These are phyloP conservation scores for Nigrospora sphaerica DNA, from an alignment of 2,329 filamentous ascomycete species.

Conservation along the genomic window DNA sequence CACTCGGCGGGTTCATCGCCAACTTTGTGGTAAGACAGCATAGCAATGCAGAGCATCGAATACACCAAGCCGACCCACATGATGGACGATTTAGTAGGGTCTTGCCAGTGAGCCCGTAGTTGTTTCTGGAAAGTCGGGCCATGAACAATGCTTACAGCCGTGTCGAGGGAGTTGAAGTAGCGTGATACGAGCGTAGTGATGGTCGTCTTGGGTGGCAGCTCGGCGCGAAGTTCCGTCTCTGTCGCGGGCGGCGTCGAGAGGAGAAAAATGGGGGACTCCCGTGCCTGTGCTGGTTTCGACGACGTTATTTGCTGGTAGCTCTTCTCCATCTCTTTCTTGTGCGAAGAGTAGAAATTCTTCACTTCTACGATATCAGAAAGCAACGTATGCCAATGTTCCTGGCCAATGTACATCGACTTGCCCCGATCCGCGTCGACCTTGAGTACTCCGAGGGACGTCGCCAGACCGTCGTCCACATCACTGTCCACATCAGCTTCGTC, in stretches of 20 bases:
- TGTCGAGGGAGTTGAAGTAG: conserved; percentile 80
- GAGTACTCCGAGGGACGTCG: conserved; percentile 71
- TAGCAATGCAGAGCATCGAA: conserved; percentile 67
- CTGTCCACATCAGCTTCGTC: conserved; percentile 53
- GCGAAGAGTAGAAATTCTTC: conserved; percentile 77
- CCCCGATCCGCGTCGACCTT: conserved; percentile 73
- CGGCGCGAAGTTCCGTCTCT: conserved; percentile 69
- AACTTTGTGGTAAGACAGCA: conserved; percentile 73
- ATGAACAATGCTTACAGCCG: conserved; percentile 68
- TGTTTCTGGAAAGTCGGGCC: conserved; percentile 78
- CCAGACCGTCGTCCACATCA: conserved; percentile 61
- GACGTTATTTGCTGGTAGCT: conserved; percentile 71
- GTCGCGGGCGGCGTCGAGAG: conserved; percentile 67
- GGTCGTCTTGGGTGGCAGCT: conserved; percentile 72
- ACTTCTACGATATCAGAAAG: conserved; percentile 84
- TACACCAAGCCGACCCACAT: conserved; percentile 77
- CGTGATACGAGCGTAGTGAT: conserved; percentile 81
- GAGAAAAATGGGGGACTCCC: conserved; percentile 68
- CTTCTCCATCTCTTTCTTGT: conserved; percentile 83
- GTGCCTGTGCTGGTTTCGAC: conserved; percentile 52
- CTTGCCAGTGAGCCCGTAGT: conserved; percentile 59
- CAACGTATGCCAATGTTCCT: conserved; percentile 77
- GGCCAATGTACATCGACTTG: conserved; percentile 74
- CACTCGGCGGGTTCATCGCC: conserved; percentile 76
- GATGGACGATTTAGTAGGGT: conserved; percentile 63